Conservation (phyloP, 2,329 filamentous ascomycete species). For the Pseudogymnoascus sp. region DNA sequence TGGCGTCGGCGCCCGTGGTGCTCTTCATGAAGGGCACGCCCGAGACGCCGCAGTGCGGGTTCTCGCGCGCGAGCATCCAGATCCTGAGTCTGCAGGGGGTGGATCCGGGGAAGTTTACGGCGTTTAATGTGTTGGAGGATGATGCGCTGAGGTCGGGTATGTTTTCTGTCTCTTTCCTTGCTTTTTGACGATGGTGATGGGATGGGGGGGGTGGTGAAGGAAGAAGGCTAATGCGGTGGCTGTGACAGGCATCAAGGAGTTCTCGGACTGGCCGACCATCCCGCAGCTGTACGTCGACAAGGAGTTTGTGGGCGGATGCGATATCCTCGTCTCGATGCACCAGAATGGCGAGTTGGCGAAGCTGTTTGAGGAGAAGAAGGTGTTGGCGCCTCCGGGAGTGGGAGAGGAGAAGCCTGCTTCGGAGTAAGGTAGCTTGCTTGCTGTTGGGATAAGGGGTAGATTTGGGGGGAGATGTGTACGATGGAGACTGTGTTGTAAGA, state of each 20-base stretch:
- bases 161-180: too few relatives aligned
- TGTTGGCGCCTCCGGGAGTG: slow-evolving; percentile 46
- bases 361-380: slow-evolving; percentile 82
- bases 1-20: slow-evolving; percentile 81
- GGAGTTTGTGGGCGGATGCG: slow-evolving; percentile 95
- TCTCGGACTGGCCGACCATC: slow-evolving; percentile 98
- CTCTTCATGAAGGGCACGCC: slow-evolving; percentile 99
- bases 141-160: slow-evolving; percentile 72
- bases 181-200: too few relatives aligned
- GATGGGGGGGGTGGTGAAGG: neutral
- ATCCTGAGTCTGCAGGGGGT: slow-evolving; percentile 92
- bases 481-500: neutral
- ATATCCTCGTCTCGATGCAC: slow-evolving; percentile 95
- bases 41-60: slow-evolving; percentile 91
- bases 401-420: neutral
- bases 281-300: slow-evolving; percentile 92
- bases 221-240: neutral
- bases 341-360: slow-evolving; percentile 90
- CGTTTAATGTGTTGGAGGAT: slow-evolving; percentile 95
- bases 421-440: neutral
- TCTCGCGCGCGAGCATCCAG: slow-evolving; percentile 90
- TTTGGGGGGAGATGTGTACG: neutral
- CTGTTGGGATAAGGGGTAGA: neutral
- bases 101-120: slow-evolving; percentile 91
- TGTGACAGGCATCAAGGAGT: slow-evolving; percentile 96